A percentile compares a stretch with the other conserved stretches of the same genome.
phyloP scores from a whole-genome alignment of 768 basidiomycete genomes.

The Trametes cinnabarina region DNA sequence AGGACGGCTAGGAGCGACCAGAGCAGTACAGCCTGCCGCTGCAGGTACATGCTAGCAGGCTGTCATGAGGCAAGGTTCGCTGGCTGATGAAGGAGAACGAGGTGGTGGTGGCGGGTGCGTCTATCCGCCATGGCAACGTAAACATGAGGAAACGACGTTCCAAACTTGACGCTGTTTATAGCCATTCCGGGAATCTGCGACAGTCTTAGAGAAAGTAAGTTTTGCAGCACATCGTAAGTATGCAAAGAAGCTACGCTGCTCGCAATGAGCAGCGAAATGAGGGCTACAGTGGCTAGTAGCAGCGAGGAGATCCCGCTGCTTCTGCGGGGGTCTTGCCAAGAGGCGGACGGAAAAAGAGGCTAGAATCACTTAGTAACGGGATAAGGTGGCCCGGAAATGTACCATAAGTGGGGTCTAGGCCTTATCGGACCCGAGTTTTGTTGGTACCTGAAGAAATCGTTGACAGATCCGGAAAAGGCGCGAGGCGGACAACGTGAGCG shows the following conservation, averaged over 20 bases:
- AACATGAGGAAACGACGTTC: neutral
- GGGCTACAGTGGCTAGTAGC: no score
- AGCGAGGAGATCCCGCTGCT: no score
- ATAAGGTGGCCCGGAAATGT: no score
- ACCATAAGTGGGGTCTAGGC: neutral
- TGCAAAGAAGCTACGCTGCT: no score
- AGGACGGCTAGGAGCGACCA: conserved; percentile 3
- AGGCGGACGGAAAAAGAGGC: no score
- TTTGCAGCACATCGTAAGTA: no score
- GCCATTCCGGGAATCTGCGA: conserved; percentile 1
- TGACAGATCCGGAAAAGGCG: neutral
- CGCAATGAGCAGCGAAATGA: no score
- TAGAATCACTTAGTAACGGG: no score
- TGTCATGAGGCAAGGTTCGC: conserved; percentile 9
- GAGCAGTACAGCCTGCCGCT: conserved; percentile 9
- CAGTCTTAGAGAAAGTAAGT: neutral
- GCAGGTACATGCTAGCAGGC: conserved; percentile 19
- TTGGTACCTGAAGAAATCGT: conserved; percentile 8
- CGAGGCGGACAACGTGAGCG: neutral
- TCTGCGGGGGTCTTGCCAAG: no score
- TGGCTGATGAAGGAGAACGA: conserved; percentile 7
- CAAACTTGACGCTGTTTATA: conserved; percentile 14
- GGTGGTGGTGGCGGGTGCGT: conserved; percentile 10
- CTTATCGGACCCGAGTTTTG: neutral
- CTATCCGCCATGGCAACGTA: conserved; percentile 19